Base-by-base conservation (phyloP, 768 basidiomycete species). In the Mycena epipterygia region DNA sequence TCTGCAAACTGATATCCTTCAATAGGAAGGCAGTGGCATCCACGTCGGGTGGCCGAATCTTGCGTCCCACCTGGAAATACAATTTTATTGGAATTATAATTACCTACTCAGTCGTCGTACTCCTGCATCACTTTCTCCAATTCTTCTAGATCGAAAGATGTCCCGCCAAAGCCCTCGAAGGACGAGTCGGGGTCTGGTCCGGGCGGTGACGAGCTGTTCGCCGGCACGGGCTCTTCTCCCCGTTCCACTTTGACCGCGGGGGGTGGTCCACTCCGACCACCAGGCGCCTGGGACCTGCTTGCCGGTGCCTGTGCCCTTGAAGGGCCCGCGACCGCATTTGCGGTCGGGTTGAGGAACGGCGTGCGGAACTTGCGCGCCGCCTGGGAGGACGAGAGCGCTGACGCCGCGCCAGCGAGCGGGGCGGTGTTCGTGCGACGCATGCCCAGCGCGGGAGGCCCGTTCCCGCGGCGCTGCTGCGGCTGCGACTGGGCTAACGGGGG, bases 381-480 rank as follows among this genome's bases (percentile, higher is more conserved):
- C 37, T 57, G 64, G 13, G 64, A 66, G 12, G 70, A 48, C 25
- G 52, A 37, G 13, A 32, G 19, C 19, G 44, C n/a, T 4, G 44
- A 23, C 11, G 44, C n/a, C 7, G 21, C 5, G 29, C 29, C 30
- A 29, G 29, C 46, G n/a, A 64, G 57, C 46, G 72, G 72, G 8
- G 51, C 53, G 25, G 67, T 73, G 33, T 69, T 41, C 33, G 58
- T 46, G 56, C 71, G 66, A 25, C 72, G 67, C 72, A 73, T 73
- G 3, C 68, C 72, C n/a, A 73, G 68, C n/a, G 48, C 63, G 35
- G 66, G 67, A 8, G 57, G 67, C n/a, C 35, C n/a, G n/a, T n/a
- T n/a, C n/a, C n/a, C 63, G 48, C 59, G 59, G 46, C 48, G 65
- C 60, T 53, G 65, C 53, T 63, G 65, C 2, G 66, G 14, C 27